Percentiles rank a stretch among this genome's conserved stretches.
Conservation (phyloP, 495 filamentous ascomycete genomes). For the Penicillium paradoxum region DNA sequence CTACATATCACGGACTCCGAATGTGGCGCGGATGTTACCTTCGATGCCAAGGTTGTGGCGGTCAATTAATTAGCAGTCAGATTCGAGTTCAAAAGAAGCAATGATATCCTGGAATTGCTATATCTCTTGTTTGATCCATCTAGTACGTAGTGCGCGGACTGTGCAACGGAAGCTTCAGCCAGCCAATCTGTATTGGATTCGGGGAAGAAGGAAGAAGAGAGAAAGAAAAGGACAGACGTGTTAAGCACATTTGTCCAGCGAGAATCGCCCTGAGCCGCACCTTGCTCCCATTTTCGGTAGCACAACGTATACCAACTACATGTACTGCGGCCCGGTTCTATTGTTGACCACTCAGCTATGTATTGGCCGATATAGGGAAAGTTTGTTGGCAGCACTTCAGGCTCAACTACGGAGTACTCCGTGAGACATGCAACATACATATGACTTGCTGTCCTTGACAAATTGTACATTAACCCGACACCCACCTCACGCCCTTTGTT, state of each 20-base stretch:
- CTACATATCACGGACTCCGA: not conserved
- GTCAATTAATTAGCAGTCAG: slow-evolving; percentile 6
- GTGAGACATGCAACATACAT: not conserved
- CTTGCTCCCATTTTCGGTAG: not conserved
- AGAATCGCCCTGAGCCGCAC: not conserved
- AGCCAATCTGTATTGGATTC: not conserved
- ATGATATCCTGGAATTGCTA: not conserved
- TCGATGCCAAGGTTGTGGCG: not conserved
- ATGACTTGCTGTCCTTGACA: not conserved
- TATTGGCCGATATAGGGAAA: not conserved
- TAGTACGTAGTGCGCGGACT: not conserved
- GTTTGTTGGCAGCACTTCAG: not conserved
- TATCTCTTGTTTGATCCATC: not conserved
- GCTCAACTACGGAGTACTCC: too few species aligned
- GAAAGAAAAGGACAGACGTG: not conserved
- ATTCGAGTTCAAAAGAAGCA: not conserved
- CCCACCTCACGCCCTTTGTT: not conserved
- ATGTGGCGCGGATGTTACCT: not conserved
- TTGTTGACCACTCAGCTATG: not conserved
- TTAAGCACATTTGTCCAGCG: not conserved
- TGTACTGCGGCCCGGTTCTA: not conserved
- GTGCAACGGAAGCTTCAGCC: not conserved
- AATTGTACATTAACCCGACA: not conserved
- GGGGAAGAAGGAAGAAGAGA: not conserved
- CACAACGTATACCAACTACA: not conserved